These are phyloP conservation scores for Suillus subalutaceus DNA, from an alignment of 768 basidiomycete genomes.

Conservation along the genomic window DNA sequence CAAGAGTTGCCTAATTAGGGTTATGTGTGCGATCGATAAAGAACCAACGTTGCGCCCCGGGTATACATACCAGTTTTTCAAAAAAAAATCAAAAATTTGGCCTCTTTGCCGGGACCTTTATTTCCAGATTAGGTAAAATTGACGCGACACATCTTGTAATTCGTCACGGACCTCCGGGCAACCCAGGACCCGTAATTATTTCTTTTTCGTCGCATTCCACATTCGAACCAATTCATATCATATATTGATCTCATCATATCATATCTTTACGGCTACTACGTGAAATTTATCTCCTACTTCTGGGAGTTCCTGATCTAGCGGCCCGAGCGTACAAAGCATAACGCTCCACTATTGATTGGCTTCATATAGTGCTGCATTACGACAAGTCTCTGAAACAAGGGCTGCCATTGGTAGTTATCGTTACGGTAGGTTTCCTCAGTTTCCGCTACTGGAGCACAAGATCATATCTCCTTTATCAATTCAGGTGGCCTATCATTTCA, in stretches of 20 bases:
- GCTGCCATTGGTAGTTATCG: background rate
- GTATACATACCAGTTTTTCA: background rate
- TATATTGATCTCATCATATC: too few relatives aligned
- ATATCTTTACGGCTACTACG: too few relatives aligned
- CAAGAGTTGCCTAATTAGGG: conserved; percentile 17
- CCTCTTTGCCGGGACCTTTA: background rate
- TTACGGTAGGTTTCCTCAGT: background rate
- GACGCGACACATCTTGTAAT: too few relatives aligned
- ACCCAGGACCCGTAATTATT: too few relatives aligned
- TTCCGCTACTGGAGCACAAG: background rate
- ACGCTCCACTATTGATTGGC: too few relatives aligned
- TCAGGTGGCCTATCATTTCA: background rate
- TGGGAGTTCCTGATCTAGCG: too few relatives aligned
- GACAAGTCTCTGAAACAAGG: background rate
- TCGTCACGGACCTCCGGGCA: too few relatives aligned
- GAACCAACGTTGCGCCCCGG: background rate
- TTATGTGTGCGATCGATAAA: conserved; percentile 4
- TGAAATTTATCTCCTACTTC: too few relatives aligned
- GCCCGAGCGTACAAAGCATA: too few relatives aligned
- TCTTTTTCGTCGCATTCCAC: too few relatives aligned
- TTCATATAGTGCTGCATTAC: background rate
- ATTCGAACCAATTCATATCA: too few relatives aligned
- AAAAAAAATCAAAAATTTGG: background rate
- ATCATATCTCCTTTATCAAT: background rate
- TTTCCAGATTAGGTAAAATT: too few relatives aligned